Base-by-base conservation (phyloP, 2,329 filamentous ascomycete genomes). In the Neospermospora avenae region DNA sequence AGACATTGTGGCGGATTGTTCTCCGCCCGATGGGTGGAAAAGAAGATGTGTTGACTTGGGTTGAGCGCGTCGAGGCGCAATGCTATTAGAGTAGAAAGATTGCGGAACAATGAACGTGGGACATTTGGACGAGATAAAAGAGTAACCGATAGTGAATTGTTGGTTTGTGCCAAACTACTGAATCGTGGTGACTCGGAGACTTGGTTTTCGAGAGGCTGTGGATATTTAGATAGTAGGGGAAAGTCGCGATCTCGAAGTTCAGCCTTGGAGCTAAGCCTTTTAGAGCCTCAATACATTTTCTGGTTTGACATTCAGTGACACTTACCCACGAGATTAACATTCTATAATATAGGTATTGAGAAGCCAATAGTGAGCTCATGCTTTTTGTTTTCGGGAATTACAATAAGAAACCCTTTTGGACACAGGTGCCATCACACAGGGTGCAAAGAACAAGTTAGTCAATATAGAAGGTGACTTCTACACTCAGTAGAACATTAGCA, bases 1-100 rank as follows among this genome's bases (percentile, higher is more conserved):
- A 35, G 70, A 66, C 70, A 73, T 62, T 70, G 45, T 49, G 49
- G 45, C 45, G 57, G n/a, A 35, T 22, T 22, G 16, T 31, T 28
- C 18, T 44, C 55, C 6, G 45, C 41, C 28, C 35, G 24, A 41
- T 44, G 24, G 4, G 35, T 54, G 20, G 41, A 13, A 31, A 28
- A n/a, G 3, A 22, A 52, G 51, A 28, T 51, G 44, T 25, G 49
- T 55, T 53, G 46, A 37, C 41, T 60, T 56, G 55, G 16, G 52
- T 39, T 59, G 49, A 59, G 45, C 61, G 62, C 58, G 59, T 62
- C 62, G 56, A 61, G 48, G 59, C 46, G 57, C 64, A 52, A 45
- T 16, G 52, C 37, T 48, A 51, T 48, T 18, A 53, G 18, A 16
- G 18, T 16, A 55, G 58, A 24, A 22, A 55, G 31, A 16, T 16